Conservation (phyloP, 169 alveolate species). For the Babesia microti region DNA sequence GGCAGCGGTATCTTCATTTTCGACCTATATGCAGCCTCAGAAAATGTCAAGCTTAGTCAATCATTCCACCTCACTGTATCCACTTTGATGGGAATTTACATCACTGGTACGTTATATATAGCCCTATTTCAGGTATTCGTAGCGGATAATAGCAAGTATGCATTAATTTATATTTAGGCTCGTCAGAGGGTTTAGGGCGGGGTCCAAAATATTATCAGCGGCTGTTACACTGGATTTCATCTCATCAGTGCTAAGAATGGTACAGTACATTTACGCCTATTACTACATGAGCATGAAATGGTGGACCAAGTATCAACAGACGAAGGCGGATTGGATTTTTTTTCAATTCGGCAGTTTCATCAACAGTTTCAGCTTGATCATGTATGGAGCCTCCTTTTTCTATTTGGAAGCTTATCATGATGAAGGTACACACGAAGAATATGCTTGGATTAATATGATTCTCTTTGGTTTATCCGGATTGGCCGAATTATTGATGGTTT, state of each 20-base stretch:
- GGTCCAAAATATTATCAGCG: conserved; percentile 67
- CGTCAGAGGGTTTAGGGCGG: conserved; percentile 73
- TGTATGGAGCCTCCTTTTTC: conserved; percentile 72
- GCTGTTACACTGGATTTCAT: conserved; percentile 69
- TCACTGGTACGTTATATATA: conserved; percentile 61
- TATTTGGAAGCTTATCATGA: conserved; percentile 73
- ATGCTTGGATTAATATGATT: conserved; percentile 67
- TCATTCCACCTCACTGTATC: conserved; percentile 67
- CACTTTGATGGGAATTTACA: conserved; percentile 59
- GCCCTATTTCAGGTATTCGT: conserved; percentile 73
- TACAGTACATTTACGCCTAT: conserved; percentile 66
- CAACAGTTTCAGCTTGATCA: conserved; percentile 64
- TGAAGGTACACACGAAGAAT: conserved; percentile 74
- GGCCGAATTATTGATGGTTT: conserved; percentile 69
- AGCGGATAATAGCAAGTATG: conserved; percentile 69
- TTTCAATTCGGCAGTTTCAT: conserved; percentile 67
- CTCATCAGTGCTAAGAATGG: conserved; percentile 60
- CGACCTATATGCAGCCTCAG: conserved; percentile 72
- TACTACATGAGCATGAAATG: conserved; percentile 69
- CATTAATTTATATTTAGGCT: conserved; percentile 10
- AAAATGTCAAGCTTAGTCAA: conserved; percentile 60
- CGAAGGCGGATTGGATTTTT: conserved; percentile 75
- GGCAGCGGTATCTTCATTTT: conserved; percentile 68
- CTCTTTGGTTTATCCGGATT: conserved; percentile 68
- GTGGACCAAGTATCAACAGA: conserved; percentile 74